Base-by-base conservation (phyloP, 2,329 filamentous ascomycete genomes). In the Fonsecaea erecta region DNA sequence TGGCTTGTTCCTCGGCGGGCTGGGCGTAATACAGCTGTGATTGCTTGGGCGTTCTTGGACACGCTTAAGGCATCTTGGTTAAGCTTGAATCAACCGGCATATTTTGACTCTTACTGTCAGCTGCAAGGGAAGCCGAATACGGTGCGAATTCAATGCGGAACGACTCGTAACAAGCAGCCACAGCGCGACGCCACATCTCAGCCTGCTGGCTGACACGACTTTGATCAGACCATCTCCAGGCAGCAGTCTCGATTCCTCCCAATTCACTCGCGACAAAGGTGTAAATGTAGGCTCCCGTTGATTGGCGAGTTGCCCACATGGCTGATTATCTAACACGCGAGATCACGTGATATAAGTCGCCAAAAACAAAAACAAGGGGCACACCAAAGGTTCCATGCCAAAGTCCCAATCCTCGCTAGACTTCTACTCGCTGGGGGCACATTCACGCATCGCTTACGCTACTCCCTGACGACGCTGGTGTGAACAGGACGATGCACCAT, bases 41-140 rank as follows among this genome's bases (percentile, higher is more conserved):
- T 63, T 63, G 61, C 61, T 61, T 61, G 52, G 52, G 32, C 46
- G 28, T 32, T 55, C 63, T 65, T 65, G 58, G 40, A 9, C 24
- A 55, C 24, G 51, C 63, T 65, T 65, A 26, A 40, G 26, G 24
- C 26, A 35, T 40, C 52, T 62, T 62, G 28, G 40, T 40, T 58
- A 30, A 58, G 55, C 55, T 58, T 58, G 55, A 52, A 53, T 61
- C 51, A 26, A 61, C 59, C 9, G 18, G 24, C n/a, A 34, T 1
- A 16, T 14, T 0, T 21, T 6, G 16, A 7, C 12, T 16, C 8
- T 14, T 43, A 24, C 18, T 51, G 11, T 34, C 35, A 46, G 24
- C 55, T 14, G 34, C 6, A 24, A 26, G 18, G 7, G 14, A 16
- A 30, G 12, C 53, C 18, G 55, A 14, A 46, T 14, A 26, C 43